Conservation (phyloP, 352 stramenopile species). For the Phytophthora sansomeana region DNA sequence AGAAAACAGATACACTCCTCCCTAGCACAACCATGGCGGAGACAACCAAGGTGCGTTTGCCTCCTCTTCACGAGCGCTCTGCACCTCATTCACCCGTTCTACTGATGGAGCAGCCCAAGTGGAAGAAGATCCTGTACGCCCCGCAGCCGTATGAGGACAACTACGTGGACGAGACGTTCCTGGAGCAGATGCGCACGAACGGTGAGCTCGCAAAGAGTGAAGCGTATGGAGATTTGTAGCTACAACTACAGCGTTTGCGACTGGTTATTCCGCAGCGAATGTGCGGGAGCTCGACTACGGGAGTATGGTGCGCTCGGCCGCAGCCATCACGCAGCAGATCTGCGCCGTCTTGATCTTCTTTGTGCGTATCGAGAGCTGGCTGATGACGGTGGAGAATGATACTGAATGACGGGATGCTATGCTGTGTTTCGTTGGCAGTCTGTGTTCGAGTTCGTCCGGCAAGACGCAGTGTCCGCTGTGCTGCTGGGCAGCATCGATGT, state of each 20-base stretch:
- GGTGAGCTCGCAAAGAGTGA: conserved; percentile 41
- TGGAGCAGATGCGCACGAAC: conserved; percentile 92
- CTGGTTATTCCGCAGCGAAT: conserved; percentile 55
- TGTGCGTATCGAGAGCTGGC: conserved; percentile 42
- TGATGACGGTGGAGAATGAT: not conserved
- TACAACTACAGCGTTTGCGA: not conserved
- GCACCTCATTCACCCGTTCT: conserved; percentile 3
- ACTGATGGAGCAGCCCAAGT: conserved; percentile 40
- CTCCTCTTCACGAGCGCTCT: not conserved
- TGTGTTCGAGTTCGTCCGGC: conserved; percentile 76
- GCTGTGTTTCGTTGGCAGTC: conserved; percentile 43
- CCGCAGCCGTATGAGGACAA: conserved; percentile 91
- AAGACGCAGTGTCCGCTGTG: conserved; percentile 60
- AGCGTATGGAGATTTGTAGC: not conserved
- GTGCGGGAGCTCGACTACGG: conserved; percentile 86
- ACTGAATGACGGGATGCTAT: not conserved
- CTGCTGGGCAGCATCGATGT: conserved; percentile 68
- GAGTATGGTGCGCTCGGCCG: conserved; percentile 84
- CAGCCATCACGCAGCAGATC: conserved; percentile 91
- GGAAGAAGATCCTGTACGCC: conserved; percentile 91
- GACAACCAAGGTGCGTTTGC: conserved; percentile 22
- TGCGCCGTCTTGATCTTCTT: conserved; percentile 91
- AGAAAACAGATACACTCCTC: not conserved
- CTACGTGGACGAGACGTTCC: conserved; percentile 90
- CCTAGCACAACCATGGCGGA: conserved; percentile 13